phyloP scores from a whole-genome alignment of 2,329 filamentous ascomycete genomes.

The Pyrenochaeta sp. region DNA sequence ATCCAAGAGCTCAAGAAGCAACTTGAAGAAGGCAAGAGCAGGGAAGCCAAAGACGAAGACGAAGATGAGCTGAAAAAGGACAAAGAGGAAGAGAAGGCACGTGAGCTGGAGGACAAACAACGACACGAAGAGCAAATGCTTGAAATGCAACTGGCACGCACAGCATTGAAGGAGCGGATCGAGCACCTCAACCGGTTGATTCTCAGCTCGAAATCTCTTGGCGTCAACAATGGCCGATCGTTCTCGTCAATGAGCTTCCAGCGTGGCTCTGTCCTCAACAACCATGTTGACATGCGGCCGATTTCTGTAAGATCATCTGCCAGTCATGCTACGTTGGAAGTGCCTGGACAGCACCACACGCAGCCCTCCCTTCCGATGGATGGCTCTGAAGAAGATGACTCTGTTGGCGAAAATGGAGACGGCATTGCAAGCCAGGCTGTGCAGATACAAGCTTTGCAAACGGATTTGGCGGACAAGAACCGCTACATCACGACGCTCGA shows the following conservation, averaged over 20 bases:
- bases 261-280: slow-evolving; percentile 52
- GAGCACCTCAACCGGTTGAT: slow-evolving; percentile 96
- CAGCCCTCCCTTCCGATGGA: slow-evolving; percentile 33
- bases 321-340: slow-evolving; percentile 52
- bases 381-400: slow-evolving; percentile 56
- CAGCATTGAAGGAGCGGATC: slow-evolving; percentile 95
- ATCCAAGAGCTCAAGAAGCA: slow-evolving; percentile 83
- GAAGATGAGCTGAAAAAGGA: slow-evolving; percentile 66
- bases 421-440: slow-evolving; percentile 81
- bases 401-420: slow-evolving; percentile 82
- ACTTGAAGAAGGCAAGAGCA: slow-evolving; percentile 75
- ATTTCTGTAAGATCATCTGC: slow-evolving; percentile 56
- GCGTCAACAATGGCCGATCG: slow-evolving; percentile 73
- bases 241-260: slow-evolving; percentile 53
- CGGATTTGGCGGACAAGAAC: slow-evolving; percentile 96
- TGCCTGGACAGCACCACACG: slow-evolving; percentile 41
- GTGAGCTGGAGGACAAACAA: slow-evolving; percentile 77
- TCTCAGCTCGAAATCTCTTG: slow-evolving; percentile 92
- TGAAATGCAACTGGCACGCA: slow-evolving; percentile 96
- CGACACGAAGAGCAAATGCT: slow-evolving; percentile 97
- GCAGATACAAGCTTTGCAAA: slow-evolving; percentile 91
- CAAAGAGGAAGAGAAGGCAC: slow-evolving; percentile 72
- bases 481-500: slow-evolving; percentile 95
- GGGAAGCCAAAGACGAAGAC: slow-evolving; percentile 65
- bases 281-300: slow-evolving; percentile 54